Evolutionary conservation across 2,329 filamentous ascomycete species (phyloP).

Genomic region (Nakataea oryzae): DNA sequence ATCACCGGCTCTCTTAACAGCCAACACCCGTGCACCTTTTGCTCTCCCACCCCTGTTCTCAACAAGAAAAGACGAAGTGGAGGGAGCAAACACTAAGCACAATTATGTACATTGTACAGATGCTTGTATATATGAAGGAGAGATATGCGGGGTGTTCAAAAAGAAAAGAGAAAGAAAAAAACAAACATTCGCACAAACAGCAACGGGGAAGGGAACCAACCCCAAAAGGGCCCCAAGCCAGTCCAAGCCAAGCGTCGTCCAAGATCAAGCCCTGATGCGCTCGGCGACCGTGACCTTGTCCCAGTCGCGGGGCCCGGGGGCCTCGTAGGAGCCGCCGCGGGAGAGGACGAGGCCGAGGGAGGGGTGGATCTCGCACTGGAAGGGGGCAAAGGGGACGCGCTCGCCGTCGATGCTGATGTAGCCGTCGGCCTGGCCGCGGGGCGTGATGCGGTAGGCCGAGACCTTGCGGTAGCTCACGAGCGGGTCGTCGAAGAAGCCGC

Average conservation of each 20-base stretch:
- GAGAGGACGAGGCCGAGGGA: slow-evolving; percentile 79
- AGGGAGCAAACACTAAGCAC: background rate
- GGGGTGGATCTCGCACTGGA: slow-evolving; percentile 82
- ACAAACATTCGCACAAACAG: no score
- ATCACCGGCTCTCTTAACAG: no score
- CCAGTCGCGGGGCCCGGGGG: slow-evolving; percentile 41
- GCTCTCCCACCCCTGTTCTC: background rate
- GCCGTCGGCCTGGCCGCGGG: slow-evolving; percentile 58
- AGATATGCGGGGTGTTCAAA: background rate
- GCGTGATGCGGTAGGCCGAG: slow-evolving; percentile 75
- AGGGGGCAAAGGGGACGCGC: slow-evolving; percentile 72
- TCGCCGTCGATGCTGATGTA: slow-evolving; percentile 96
- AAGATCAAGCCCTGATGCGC: slow-evolving; percentile 14
- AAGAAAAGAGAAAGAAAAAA: background rate
- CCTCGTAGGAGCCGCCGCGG: slow-evolving; percentile 64
- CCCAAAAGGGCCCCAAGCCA: no score
- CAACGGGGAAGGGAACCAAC: background rate
- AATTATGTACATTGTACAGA: background rate
- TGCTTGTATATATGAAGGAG: background rate
- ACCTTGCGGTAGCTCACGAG: slow-evolving; percentile 77
- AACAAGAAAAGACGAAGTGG: background rate
- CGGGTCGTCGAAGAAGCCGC: slow-evolving; percentile 69
- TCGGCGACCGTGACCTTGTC: slow-evolving; percentile 23
- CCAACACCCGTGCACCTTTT: no score
- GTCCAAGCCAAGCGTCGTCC: background rate